Evolutionary conservation across 768 basidiomycete genomes (phyloP), one percentile per base, ranked within the genome.

Genomic region (Inosperma sp.): DNA sequence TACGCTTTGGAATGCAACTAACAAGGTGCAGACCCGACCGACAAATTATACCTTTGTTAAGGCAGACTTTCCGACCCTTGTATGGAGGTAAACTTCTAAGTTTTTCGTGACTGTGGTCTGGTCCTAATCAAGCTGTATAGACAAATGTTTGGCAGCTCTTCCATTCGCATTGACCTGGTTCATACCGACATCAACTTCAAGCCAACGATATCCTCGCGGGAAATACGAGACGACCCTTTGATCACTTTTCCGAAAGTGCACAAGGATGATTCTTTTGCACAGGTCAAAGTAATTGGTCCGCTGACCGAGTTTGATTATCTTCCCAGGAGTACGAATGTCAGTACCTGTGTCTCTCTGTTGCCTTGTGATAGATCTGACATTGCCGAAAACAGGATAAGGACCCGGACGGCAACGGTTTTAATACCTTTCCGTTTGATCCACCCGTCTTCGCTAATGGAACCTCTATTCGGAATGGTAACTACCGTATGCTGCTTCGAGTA

Each of bases 81-180:
- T 76, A 1, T 70, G 60, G 59, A 68, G 74, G 65, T 70, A n/a
- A n/a, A n/a, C n/a, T n/a, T n/a, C n/a, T n/a, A n/a, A n/a, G n/a
- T n/a, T n/a, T n/a, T n/a, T n/a, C n/a, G n/a, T n/a, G n/a, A n/a
- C n/a, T n/a, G n/a, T n/a, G n/a, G n/a, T n/a, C n/a, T n/a, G n/a
- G n/a, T n/a, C n/a, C n/a, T n/a, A n/a, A n/a, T n/a, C n/a, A n/a
- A n/a, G n/a, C n/a, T n/a, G n/a, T n/a, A n/a, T 44, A 73, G 76
- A 26, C 59, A 75, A 48, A 68, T 68, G 1, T 81, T 82, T 51
- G 82, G 82, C 14, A 76, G 79, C 2, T 69, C 77, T 3, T 48
- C 62, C 12, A 55, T 81, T 36, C 68, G 71, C 12, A 56, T 76
- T 14, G 80, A 82, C 55, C 70, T 82, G 12, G 80, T 82, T 1